A percentile compares a stretch with the other conserved stretches of the same genome.
phyloP scores from a whole-genome alignment of 1,139 yeast species.

The Geotrichum australiense region DNA sequence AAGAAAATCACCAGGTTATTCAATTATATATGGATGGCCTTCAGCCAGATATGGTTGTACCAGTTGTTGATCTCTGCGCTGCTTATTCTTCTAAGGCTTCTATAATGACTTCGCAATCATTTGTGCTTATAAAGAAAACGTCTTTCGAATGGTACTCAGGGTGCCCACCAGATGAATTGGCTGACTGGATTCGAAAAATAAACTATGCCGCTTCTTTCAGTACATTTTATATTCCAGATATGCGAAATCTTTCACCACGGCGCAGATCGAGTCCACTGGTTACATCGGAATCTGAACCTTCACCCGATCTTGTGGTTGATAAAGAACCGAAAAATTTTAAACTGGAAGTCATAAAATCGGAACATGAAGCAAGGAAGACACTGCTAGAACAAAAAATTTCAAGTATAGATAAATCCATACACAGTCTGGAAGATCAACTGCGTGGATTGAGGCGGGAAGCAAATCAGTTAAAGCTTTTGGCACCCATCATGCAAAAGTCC shows the following conservation, averaged over 20 bases:
- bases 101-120: slow-evolving; percentile 22
- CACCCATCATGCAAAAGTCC: slow-evolving; percentile 49
- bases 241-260: neutral
- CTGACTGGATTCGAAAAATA: slow-evolving; percentile 51
- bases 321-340: slow-evolving; percentile 2
- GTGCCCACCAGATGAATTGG: slow-evolving; percentile 36
- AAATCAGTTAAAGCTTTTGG: slow-evolving; percentile 38
- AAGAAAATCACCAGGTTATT: slow-evolving; percentile 11
- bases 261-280: neutral
- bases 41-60: slow-evolving; percentile 33
- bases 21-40: slow-evolving; percentile 37
- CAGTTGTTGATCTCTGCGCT: slow-evolving; percentile 37
- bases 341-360: neutral
- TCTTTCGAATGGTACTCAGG: slow-evolving; percentile 36
- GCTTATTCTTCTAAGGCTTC: slow-evolving; percentile 12
- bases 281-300: slow-evolving; percentile 1
- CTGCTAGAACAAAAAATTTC: slow-evolving; percentile 27
- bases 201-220: slow-evolving; percentile 50
- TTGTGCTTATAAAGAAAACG: slow-evolving; percentile 29
- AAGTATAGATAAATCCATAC: slow-evolving; percentile 34
- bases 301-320: neutral
- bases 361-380: slow-evolving; percentile 13
- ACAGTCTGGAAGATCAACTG: slow-evolving; percentile 34
- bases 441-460: slow-evolving; percentile 36
- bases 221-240: slow-evolving; percentile 23